Evolutionary conservation across 2,329 filamentous ascomycete species (phyloP).

Genomic region (Diaporthe capsici): DNA sequence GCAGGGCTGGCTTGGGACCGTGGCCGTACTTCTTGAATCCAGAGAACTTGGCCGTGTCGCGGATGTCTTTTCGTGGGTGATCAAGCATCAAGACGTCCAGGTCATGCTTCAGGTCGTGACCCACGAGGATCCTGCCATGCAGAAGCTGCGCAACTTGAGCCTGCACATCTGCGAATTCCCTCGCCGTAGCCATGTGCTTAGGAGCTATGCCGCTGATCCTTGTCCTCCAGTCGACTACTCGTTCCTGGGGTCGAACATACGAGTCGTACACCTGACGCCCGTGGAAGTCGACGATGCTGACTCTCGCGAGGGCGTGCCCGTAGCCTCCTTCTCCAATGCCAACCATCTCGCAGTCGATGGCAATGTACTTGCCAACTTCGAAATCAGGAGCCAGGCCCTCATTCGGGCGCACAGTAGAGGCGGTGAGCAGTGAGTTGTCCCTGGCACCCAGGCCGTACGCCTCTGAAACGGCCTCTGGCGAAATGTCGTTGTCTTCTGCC

Average conservation of each 20-base stretch:
- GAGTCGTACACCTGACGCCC: conserved; percentile 94
- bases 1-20: conserved; percentile 78
- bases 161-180: conserved; percentile 84
- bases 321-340: conserved; percentile 81
- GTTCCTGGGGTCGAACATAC: conserved; percentile 83
- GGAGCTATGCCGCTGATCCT: conserved; percentile 85
- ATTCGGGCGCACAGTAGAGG: conserved; percentile 69
- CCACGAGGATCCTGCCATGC: conserved; percentile 80
- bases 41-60: conserved; percentile 86
- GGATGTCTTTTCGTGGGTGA: conserved; percentile 82
- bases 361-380: conserved; percentile 89
- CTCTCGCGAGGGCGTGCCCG: conserved; percentile 84
- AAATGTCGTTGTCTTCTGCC: conserved; percentile 73
- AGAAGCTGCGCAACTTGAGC: conserved; percentile 78
- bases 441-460: conserved; percentile 71
- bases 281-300: conserved; percentile 94
- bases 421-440: conserved; percentile 63
- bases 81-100: conserved; percentile 82
- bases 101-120: conserved; percentile 87
- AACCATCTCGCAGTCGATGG: conserved; percentile 98
- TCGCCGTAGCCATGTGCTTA: conserved; percentile 77
- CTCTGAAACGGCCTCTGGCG: conserved; percentile 71
- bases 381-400: conserved; percentile 72
- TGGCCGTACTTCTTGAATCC: conserved; percentile 79
- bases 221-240: conserved; percentile 92